Conservation (phyloP, 2,329 filamentous ascomycete species). For the Penicillium verrucosum region DNA sequence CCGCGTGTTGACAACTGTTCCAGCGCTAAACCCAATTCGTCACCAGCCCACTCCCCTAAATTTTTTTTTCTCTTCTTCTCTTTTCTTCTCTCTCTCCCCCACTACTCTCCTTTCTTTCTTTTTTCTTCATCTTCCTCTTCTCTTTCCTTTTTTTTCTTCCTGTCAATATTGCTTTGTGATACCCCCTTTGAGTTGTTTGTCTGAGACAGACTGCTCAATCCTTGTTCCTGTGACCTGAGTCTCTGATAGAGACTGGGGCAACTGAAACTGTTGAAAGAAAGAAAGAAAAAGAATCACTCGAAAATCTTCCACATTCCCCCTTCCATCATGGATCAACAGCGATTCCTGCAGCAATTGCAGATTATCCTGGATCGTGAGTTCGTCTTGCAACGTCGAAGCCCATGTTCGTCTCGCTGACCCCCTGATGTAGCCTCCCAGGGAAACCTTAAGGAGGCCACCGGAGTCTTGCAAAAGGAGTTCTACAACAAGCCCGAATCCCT, state of each 20-base stretch:
- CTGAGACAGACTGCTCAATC: constrained; percentile 30
- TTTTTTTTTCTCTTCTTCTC: constrained; percentile 20
- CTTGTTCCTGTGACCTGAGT: constrained; percentile 15
- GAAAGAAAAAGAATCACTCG: constrained; percentile 8
- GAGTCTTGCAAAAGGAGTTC: constrained; percentile 87
- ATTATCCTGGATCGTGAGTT: constrained; percentile 78
- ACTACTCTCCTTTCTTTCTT: constrained; percentile 15
- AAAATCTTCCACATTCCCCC: constrained; percentile 3
- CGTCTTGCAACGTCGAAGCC: constrained; percentile 24
- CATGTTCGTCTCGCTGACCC: constrained; percentile 17
- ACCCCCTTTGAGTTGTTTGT: constrained; percentile 34
- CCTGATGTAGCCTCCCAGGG: constrained; percentile 71
- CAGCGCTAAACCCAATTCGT: constrained; percentile 20
- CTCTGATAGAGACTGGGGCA: constrained; percentile 13
- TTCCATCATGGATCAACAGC: constrained; percentile 69
- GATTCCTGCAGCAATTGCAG: constrained; percentile 82
- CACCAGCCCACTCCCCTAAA: constrained; percentile 16
- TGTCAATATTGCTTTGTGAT: constrained; percentile 29
- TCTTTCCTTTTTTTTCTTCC: constrained; percentile 15
- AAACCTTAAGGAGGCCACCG: constrained; percentile 83
- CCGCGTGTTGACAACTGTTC: constrained; percentile 8
- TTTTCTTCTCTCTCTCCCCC: constrained; percentile 15
- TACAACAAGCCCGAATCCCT: constrained; percentile 83
- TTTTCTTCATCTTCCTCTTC: constrained; percentile 24
- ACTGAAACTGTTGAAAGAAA: background rate